phyloP scores from a whole-genome alignment of 371 early-diverging fungal species.

The Thermomucor indicae-seudaticae region DNA sequence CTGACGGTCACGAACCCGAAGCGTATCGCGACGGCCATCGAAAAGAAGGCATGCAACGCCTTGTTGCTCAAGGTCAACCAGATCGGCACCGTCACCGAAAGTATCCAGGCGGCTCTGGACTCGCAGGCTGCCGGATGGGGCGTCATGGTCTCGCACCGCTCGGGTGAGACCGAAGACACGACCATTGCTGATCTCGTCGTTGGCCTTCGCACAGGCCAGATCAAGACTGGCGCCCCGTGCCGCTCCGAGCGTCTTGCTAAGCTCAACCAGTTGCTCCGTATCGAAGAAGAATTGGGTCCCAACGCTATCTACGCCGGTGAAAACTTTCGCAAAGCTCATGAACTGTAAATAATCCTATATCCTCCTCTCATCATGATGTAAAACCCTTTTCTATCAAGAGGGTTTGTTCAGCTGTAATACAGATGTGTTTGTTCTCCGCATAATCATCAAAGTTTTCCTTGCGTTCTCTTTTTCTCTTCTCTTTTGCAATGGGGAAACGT shows the following conservation, averaged over 20 bases:
- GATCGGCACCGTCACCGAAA: constrained; percentile 98
- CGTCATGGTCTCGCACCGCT: constrained; percentile 99
- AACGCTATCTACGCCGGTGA: constrained; percentile 91
- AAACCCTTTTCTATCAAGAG: too few species aligned
- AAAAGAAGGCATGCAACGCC: constrained; percentile 95
- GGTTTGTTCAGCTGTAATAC: too few species aligned
- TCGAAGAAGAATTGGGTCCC: constrained; percentile 85
- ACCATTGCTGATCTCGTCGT: constrained; percentile 99
- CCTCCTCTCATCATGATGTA: too few species aligned
- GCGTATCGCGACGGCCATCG: constrained; percentile 88
- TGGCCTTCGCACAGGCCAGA: constrained; percentile 96
- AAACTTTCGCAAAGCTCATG: constrained; percentile 83
- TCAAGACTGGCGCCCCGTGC: constrained; percentile 99
- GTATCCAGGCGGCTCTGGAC: constrained; percentile 78
- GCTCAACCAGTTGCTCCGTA: constrained; percentile 97
- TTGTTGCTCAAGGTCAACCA: constrained; percentile 99
- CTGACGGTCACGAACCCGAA: constrained; percentile 98
- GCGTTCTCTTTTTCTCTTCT: too few species aligned
- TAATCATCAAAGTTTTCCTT: too few species aligned
- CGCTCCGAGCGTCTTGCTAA: constrained; percentile 97
- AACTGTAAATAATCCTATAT: constrained; percentile 52
- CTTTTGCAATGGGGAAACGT: too few species aligned
- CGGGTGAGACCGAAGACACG: constrained; percentile 99
- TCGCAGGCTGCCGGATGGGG: constrained; percentile 90
- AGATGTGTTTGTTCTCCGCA: too few species aligned